Percentiles rank a stretch among this genome's conserved stretches.
phyloP scores from a whole-genome alignment of 2,329 filamentous ascomycete genomes.

The Colletotrichum higginsianum region DNA sequence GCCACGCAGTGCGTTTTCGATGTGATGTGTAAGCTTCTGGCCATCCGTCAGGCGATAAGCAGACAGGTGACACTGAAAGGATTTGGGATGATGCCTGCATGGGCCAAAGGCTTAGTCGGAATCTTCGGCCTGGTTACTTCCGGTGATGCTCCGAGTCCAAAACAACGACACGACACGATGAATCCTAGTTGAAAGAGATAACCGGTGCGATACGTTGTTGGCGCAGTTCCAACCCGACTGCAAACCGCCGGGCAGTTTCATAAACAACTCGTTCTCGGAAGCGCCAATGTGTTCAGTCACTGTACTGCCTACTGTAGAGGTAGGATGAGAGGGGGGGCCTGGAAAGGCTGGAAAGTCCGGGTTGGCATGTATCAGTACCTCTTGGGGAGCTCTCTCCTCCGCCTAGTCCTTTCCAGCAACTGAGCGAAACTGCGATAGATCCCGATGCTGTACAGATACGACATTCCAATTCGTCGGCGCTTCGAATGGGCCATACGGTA shows the following conservation, averaged over 20 bases:
- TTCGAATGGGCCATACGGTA: background rate
- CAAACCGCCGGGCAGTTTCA: no score
- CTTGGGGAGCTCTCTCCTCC: background rate
- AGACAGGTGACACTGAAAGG: background rate
- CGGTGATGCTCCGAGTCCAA: no score
- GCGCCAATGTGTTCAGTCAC: slow-evolving; percentile 1
- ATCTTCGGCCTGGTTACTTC: no score
- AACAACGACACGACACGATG: no score
- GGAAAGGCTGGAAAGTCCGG: slow-evolving; percentile 13
- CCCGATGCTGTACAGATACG: slow-evolving; percentile 6
- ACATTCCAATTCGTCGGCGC: slow-evolving; percentile 16
- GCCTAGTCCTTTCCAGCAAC: background rate
- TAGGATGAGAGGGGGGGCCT: slow-evolving; percentile 16
- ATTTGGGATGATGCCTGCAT: background rate
- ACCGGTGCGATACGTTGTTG: no score
- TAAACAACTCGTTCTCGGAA: slow-evolving; percentile 5
- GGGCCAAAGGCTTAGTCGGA: background rate
- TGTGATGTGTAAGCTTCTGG: slow-evolving; percentile 4
- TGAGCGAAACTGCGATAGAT: slow-evolving; percentile 1
- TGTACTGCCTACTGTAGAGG: slow-evolving; percentile 18
- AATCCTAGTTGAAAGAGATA: no score
- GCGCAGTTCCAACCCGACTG: no score
- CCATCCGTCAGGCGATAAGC: background rate
- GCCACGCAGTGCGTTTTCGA: slow-evolving; percentile 6
- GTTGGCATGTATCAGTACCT: slow-evolving; percentile 24